phyloP scores from a whole-genome alignment of 108 stramenopile genomes.

The Parmales sp. region DNA sequence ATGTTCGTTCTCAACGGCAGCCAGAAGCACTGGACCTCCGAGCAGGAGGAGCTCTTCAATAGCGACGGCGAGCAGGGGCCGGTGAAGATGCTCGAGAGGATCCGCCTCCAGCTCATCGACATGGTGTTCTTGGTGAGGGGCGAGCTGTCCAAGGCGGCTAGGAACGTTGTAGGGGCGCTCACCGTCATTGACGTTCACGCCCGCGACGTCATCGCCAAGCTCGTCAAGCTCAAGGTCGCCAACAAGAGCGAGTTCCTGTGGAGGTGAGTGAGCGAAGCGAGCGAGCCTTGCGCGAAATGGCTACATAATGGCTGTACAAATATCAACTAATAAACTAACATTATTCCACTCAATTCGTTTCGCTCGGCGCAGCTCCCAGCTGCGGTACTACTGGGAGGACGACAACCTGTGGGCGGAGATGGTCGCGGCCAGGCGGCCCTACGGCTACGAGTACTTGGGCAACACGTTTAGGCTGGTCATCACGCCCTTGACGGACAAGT shows the following conservation, averaged over 20 bases:
- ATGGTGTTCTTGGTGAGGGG: conserved; percentile 54
- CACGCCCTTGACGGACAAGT: conserved; percentile 52
- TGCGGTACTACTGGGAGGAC: conserved; percentile 54
- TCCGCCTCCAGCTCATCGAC: conserved; percentile 19
- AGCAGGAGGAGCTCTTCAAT: not conserved
- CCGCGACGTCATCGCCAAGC: conserved; percentile 25
- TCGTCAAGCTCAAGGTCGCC: not conserved
- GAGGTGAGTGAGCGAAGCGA: too few species aligned
- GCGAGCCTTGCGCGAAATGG: too few species aligned
- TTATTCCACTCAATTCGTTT: too few species aligned
- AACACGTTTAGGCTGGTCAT: conserved; percentile 56
- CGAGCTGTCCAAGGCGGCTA: not conserved
- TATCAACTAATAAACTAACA: too few species aligned
- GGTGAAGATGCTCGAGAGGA: not conserved
- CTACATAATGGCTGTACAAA: too few species aligned
- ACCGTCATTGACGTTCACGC: conserved; percentile 18
- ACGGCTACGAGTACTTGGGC: conserved; percentile 63
- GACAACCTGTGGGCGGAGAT: conserved; percentile 41
- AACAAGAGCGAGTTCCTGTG: conserved; percentile 15
- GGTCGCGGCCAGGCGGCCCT: conserved; percentile 43
- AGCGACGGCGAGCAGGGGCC: conserved; percentile 32
- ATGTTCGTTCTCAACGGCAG: conserved; percentile 43
- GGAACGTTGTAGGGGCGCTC: not conserved
- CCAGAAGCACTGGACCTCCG: conserved; percentile 35
- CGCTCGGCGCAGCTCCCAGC: too few species aligned